Evolutionary conservation across 78 protist genomes (phyloP).

Genomic region (Cavenderia fasciculata): DNA sequence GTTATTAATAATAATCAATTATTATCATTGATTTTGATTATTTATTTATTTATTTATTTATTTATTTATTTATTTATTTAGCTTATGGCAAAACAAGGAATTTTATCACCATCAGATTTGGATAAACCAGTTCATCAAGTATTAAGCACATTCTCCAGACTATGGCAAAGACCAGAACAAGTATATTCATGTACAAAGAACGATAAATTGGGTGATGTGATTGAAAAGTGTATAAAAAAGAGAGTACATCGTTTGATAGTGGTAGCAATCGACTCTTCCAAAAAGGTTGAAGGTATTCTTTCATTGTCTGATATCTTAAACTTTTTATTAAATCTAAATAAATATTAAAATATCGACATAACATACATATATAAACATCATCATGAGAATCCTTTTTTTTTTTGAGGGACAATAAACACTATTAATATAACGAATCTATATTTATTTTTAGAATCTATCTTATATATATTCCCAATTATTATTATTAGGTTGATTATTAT

Average conservation of each 20-base stretch:
- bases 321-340: slow-evolving; percentile 46
- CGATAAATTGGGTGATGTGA: slow-evolving; percentile 71
- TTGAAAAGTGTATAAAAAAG: slow-evolving; percentile 54
- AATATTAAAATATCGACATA: too few relatives aligned
- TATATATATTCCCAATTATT: too few relatives aligned
- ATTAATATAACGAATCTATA: too few relatives aligned
- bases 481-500: too few relatives aligned
- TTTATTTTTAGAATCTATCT: too few relatives aligned
- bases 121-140: slow-evolving; percentile 74
- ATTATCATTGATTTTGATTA: not conserved
- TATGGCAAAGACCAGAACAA: slow-evolving; percentile 80
- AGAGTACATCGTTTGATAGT: slow-evolving; percentile 80
- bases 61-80: too few relatives aligned
- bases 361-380: too few relatives aligned
- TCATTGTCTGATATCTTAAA: slow-evolving; percentile 71
- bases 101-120: slow-evolving; percentile 58
- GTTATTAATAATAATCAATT: not conserved
- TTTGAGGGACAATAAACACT: too few relatives aligned
- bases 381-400: too few relatives aligned
- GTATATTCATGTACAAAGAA: slow-evolving; percentile 63
- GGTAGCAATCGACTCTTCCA: slow-evolving; percentile 51
- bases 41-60: not conserved
- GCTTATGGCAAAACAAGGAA: slow-evolving; percentile 71
- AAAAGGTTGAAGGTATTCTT: slow-evolving; percentile 71
- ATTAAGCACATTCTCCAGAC: slow-evolving; percentile 49